Evolutionary conservation across 2,329 filamentous ascomycete species (phyloP).

Genomic region (Ramularia endophylla): DNA sequence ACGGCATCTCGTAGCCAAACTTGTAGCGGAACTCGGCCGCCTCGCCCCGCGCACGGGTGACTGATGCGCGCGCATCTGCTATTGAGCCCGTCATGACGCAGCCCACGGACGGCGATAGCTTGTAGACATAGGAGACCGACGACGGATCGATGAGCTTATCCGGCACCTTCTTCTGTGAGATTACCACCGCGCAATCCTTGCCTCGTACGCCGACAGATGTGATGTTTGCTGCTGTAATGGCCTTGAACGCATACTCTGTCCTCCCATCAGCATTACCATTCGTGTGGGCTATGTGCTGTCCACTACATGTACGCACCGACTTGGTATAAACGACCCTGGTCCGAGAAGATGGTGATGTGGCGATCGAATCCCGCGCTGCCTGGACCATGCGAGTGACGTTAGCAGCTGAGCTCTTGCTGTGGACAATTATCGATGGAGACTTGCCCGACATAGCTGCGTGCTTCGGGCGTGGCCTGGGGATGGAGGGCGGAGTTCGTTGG

Average conservation of each 20-base stretch:
- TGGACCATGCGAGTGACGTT: conserved; percentile 34
- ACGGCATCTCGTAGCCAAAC: conserved; percentile 99
- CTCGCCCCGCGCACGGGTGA: conserved; percentile 88
- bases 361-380: conserved; percentile 89
- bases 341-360: conserved; percentile 99
- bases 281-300: conserved; percentile 1
- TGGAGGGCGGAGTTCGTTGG: neutral
- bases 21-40: conserved; percentile 98
- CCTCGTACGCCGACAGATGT: conserved; percentile 94
- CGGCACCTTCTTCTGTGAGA: conserved; percentile 99
- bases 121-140: conserved; percentile 97
- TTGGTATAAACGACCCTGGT: conserved; percentile 98
- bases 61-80: conserved; percentile 89
- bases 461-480: neutral
- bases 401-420: conserved; percentile 16
- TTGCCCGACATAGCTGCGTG: conserved; percentile 27
- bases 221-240: conserved; percentile 98
- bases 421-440: conserved; percentile 9
- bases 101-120: conserved; percentile 89
- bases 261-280: conserved; percentile 18
- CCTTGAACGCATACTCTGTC: conserved; percentile 99
- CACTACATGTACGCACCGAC: conserved; percentile 79
- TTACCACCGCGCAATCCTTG: conserved; percentile 93
- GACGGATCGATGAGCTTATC: conserved; percentile 98
- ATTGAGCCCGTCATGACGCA: conserved; percentile 99